Evolutionary conservation across 2,329 filamentous ascomycete species (phyloP).

Genomic region (Intubia oerlemansii): DNA sequence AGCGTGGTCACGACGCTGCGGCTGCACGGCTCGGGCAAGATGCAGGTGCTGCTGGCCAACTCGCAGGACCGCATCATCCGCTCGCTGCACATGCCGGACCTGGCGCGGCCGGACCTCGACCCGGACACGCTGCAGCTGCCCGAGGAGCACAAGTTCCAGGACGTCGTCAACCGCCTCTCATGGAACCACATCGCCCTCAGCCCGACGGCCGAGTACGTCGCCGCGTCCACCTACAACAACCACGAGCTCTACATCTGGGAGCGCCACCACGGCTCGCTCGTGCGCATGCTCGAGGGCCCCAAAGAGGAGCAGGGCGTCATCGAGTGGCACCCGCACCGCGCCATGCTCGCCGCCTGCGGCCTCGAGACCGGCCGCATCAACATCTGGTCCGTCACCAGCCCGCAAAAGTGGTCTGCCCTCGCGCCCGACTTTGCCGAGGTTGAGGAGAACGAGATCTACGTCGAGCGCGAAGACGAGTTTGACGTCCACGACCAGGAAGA

Average conservation of each 20-base stretch:
- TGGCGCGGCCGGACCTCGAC: conserved; percentile 46
- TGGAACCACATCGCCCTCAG: conserved; percentile 98
- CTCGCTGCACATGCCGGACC: conserved; percentile 73
- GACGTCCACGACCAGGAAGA: conserved; percentile 94
- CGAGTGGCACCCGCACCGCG: conserved; percentile 85
- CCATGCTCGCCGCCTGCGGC: conserved; percentile 76
- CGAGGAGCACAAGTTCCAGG: conserved; percentile 94
- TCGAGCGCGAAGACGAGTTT: conserved; percentile 91
- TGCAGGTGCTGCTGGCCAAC: conserved; percentile 75
- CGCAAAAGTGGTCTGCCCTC: conserved; percentile 91
- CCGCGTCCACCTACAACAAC: conserved; percentile 93
- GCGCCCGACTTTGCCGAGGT: conserved; percentile 95
- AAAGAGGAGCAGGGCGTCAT: conserved; percentile 93
- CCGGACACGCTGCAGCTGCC: conserved; percentile 73
- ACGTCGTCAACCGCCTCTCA: conserved; percentile 80
- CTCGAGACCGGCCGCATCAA: conserved; percentile 86
- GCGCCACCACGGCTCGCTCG: conserved; percentile 73
- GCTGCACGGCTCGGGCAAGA: conserved; percentile 63
- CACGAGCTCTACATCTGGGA: conserved; percentile 99
- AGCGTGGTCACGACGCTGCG: conserved; percentile 78
- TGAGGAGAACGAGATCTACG: conserved; percentile 94
- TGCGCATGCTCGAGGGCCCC: conserved; percentile 90
- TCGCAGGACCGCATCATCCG: conserved; percentile 88
- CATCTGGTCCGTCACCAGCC: conserved; percentile 87
- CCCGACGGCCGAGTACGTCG: conserved; percentile 84